A percentile compares a stretch with the other conserved stretches of the same genome.
Evolutionary conservation across 257 asterid species (phyloP).

Genomic region (Echites panduratus): DNA sequence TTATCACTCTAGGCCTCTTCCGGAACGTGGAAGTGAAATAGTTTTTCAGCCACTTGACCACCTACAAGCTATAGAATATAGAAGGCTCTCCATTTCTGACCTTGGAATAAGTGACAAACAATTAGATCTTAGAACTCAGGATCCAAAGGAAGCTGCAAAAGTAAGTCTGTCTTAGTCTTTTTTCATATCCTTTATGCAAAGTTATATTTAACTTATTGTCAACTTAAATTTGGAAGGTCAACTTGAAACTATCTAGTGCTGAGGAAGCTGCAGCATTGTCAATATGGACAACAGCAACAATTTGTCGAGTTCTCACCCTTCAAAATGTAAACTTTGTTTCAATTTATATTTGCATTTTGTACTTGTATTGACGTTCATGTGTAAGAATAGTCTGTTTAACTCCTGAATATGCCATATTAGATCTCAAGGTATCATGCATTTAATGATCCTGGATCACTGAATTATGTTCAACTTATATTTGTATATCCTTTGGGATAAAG

Average conservation of each 20-base stretch:
- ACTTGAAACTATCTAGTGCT: slow-evolving; percentile 58
- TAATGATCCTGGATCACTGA: neutral
- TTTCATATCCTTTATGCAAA: slow-evolving; percentile 13
- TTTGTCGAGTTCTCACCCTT: slow-evolving; percentile 87
- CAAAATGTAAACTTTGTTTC: slow-evolving; percentile 50
- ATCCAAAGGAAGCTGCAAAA: slow-evolving; percentile 46
- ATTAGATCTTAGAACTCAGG: slow-evolving; percentile 32
- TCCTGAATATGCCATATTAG: neutral
- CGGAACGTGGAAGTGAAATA: slow-evolving; percentile 60
- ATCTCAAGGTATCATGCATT: neutral
- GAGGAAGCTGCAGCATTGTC: slow-evolving; percentile 94
- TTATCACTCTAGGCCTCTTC: slow-evolving; percentile 61
- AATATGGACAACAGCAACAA: slow-evolving; percentile 75
- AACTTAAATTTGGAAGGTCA: slow-evolving; percentile 46
- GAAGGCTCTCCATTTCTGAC: slow-evolving; percentile 51
- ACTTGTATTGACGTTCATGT: neutral
- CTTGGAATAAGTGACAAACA: slow-evolving; percentile 47
- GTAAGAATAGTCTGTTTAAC: neutral
- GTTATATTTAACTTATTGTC: slow-evolving; percentile 16
- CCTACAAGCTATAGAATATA: slow-evolving; percentile 60
- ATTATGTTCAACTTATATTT: neutral
- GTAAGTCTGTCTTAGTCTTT: slow-evolving; percentile 29
- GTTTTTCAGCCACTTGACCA: slow-evolving; percentile 81
- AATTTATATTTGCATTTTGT: neutral
- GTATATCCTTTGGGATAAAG: neutral